phyloP scores from a whole-genome alignment of 2,329 filamentous ascomycete genomes.

The Penicillium nordicum region DNA sequence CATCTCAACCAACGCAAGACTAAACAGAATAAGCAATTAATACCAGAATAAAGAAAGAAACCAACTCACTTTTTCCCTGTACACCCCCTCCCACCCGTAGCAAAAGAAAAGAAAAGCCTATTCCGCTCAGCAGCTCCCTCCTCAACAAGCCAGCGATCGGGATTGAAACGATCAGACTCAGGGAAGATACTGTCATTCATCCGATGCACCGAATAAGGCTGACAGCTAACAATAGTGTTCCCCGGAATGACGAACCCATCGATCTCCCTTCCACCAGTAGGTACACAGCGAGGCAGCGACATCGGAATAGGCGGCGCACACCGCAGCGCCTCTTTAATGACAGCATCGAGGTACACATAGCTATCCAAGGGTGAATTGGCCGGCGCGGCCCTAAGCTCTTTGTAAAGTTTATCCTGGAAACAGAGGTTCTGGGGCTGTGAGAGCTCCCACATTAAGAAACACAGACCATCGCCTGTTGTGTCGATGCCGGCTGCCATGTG shows the following conservation, averaged over 20 bases:
- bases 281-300: constrained; percentile 48
- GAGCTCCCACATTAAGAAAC: constrained; percentile 69
- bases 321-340: constrained; percentile 60
- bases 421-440: constrained; percentile 56
- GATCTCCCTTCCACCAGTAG: constrained; percentile 40
- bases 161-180: constrained; percentile 29
- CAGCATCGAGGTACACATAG: constrained; percentile 59
- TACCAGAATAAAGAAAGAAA: neutral
- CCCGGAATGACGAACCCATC: constrained; percentile 35
- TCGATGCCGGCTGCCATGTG: constrained; percentile 71
- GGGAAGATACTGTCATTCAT: constrained; percentile 30
- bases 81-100: constrained; percentile 63
- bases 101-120: constrained; percentile 63
- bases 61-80: constrained; percentile 53
- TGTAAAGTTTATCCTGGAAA: constrained; percentile 52
- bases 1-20: constrained; percentile 65
- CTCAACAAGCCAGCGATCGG: constrained; percentile 36
- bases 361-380: constrained; percentile 33
- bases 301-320: constrained; percentile 54
- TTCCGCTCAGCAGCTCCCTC: constrained; percentile 42
- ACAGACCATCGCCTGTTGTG: constrained; percentile 66
- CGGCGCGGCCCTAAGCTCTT: constrained; percentile 50
- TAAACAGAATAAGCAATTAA: constrained; percentile 23
- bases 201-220: constrained; percentile 39
- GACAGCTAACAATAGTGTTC: constrained; percentile 39